phyloP scores from a whole-genome alignment of 2,329 filamentous ascomycete species.

The Colletotrichum godetiae region DNA sequence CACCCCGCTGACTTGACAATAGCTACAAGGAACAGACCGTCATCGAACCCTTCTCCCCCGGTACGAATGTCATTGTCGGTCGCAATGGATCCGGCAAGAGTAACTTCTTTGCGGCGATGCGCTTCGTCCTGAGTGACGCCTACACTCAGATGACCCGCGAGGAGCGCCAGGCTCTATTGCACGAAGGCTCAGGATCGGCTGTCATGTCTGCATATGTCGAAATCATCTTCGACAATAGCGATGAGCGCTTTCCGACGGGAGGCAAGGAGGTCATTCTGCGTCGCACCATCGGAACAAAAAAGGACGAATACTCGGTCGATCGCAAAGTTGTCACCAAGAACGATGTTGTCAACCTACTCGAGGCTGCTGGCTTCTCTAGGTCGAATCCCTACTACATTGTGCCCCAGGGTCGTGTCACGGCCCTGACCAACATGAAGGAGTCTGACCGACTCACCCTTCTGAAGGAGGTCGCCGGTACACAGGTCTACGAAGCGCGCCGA shows the following conservation, averaged over 20 bases:
- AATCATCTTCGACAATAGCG: slow-evolving; percentile 97
- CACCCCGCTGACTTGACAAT: slow-evolving; percentile 35
- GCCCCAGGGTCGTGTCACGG: slow-evolving; percentile 94
- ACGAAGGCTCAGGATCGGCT: slow-evolving; percentile 96
- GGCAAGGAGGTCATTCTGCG: slow-evolving; percentile 91
- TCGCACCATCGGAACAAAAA: slow-evolving; percentile 95
- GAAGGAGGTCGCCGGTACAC: slow-evolving; percentile 98
- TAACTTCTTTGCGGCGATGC: slow-evolving; percentile 99
- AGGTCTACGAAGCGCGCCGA: slow-evolving; percentile 93
- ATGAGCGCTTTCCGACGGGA: slow-evolving; percentile 93
- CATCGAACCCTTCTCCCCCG: slow-evolving; percentile 97
- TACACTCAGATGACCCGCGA: slow-evolving; percentile 97
- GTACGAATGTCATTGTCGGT: slow-evolving; percentile 98
- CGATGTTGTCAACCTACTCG: slow-evolving; percentile 94
- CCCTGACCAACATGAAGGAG: slow-evolving; percentile 99
- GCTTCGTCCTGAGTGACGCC: slow-evolving; percentile 97
- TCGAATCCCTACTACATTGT: slow-evolving; percentile 99
- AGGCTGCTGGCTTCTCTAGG: slow-evolving; percentile 95
- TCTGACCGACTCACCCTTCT: slow-evolving; percentile 87
- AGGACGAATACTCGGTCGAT: slow-evolving; percentile 98
- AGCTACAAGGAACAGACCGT: slow-evolving; percentile 99
- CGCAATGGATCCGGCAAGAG: slow-evolving; percentile 99
- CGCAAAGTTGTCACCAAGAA: slow-evolving; percentile 95
- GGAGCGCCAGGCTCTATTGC: slow-evolving; percentile 94
- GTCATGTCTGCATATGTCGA: slow-evolving; percentile 99